Evolutionary conservation across 768 basidiomycete genomes (phyloP).

Genomic region (Collybiopsis luxurians): DNA sequence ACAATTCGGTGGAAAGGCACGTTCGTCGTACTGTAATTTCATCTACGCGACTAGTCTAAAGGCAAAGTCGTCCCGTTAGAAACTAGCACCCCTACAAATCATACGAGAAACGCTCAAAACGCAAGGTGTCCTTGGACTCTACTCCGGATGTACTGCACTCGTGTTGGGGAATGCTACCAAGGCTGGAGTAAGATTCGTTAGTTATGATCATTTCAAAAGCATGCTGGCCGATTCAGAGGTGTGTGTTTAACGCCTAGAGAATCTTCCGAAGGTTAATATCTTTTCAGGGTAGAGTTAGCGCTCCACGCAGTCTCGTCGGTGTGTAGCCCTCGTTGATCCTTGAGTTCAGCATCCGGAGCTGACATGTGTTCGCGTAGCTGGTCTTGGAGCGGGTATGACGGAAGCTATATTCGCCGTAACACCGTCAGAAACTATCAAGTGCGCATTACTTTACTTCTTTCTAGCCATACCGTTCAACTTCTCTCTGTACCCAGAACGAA

Average conservation of each 20-base stretch:
- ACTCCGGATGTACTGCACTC: constrained; percentile 88
- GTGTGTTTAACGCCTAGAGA: too few relatives aligned
- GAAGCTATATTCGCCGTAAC: constrained; percentile 96
- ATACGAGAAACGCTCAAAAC: constrained; percentile 68
- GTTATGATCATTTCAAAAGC: constrained; percentile 90
- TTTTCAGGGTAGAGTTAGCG: constrained; percentile 84
- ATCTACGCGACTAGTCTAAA: background rate
- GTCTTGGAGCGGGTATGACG: constrained; percentile 84
- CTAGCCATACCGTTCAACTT: background rate
- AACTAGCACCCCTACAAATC: constrained; percentile 71
- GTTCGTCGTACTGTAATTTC: too few relatives aligned
- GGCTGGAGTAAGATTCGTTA: constrained; percentile 94
- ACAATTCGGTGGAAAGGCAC: constrained; percentile 82
- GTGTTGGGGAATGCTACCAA: constrained; percentile 90
- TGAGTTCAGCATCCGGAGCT: background rate
- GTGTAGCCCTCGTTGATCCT: constrained; percentile 8
- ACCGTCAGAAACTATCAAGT: constrained; percentile 99
- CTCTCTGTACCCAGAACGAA: constrained; percentile 77
- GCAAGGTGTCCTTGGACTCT: constrained; percentile 83
- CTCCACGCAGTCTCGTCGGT: constrained; percentile 84
- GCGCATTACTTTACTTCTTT: constrained; percentile 21
- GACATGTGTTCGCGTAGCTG: constrained; percentile 45
- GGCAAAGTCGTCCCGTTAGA: constrained; percentile 24
- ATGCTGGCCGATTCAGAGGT: constrained; percentile 83
- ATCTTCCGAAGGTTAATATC: too few relatives aligned